Evolutionary conservation across 2,329 filamentous ascomycete genomes (phyloP), one percentile per base, ranked within the genome.

Genomic region (Mycosphaerella sp.): DNA sequence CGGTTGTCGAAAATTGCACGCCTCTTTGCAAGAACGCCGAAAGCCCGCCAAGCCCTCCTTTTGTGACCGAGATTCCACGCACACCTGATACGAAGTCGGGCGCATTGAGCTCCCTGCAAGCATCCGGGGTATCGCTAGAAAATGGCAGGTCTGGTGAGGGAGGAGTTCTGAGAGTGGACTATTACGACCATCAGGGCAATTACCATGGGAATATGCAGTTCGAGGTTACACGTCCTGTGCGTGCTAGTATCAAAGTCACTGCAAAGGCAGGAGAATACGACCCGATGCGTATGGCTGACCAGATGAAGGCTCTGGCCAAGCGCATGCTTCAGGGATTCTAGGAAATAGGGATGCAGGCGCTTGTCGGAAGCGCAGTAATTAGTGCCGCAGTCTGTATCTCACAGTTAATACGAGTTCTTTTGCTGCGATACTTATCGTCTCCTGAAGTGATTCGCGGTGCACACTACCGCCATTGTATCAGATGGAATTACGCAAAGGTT

Each of bases 261-360:
- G 40, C 50, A 8, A 49, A 49, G 50, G 41, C 41, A 4, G 21
- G 21, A 21, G 37, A 34, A 18, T 53, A 44, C 21, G 36, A 53
- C 27, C 41, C 44, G 6, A 41, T 49, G 3, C 10, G 21, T 27
- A 45, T 53, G 45, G 30, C 34, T 9, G 50, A 30, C 4, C 30
- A 41, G 25, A 45, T 49, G 50, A 36, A 53, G 34, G 42, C 39
- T 37, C 32, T 53, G 34, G 50, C 50, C 16, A 30, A 40, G 45
- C 28, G 39, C 10, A 16, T 49, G 45, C 35, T 49, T 10, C 27
- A 34, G 6, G 10, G 13, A 12, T 34, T 34, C 13, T 34, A 34
- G 30, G 21, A 5, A 25, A 25, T 6, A 5, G 21, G 7, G 21
- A 25, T 25, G 21, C 21, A 25, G 21, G 21, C 21, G 6, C 5